phyloP scores from a whole-genome alignment of 345 rosid genomes.

The Eucalyptus coolabah region DNA sequence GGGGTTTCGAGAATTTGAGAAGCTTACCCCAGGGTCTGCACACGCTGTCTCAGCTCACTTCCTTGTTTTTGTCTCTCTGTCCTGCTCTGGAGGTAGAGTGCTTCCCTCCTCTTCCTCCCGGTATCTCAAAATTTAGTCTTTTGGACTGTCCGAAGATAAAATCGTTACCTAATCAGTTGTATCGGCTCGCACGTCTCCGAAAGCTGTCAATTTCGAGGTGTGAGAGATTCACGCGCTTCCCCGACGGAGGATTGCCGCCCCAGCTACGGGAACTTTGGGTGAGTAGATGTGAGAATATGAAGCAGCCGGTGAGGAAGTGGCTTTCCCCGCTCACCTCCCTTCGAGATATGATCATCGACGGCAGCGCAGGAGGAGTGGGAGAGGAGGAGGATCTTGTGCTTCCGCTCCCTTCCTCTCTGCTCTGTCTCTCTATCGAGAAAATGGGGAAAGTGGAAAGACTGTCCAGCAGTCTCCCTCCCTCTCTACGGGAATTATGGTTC shows the following conservation, averaged over 20 bases:
- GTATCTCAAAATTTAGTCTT: accelerated
- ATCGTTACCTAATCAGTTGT: neutral
- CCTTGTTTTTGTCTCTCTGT: accelerated
- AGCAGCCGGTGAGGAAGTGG: neutral
- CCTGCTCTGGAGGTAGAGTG: neutral
- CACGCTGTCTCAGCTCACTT: neutral
- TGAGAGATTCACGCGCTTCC: neutral
- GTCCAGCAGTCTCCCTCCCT: neutral
- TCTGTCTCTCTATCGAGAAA: accelerated
- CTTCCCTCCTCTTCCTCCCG: neutral
- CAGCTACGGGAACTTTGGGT: accelerated
- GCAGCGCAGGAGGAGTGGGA: neutral
- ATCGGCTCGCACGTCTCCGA: accelerated
- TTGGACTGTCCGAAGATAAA: accelerated
- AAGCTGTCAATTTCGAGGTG: accelerated
- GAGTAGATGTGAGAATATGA: accelerated
- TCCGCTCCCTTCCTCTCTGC: neutral
- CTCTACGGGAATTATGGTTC: accelerated
- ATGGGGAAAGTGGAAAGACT: neutral
- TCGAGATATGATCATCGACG: accelerated
- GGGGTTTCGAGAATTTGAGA: accelerated
- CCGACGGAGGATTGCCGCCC: neutral
- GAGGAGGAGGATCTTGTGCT: neutral
- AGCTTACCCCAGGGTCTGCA: neutral
- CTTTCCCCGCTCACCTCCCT: neutral